Conservation (phyloP, 441 rosid genomes). For the Dalechampia spathulata region DNA sequence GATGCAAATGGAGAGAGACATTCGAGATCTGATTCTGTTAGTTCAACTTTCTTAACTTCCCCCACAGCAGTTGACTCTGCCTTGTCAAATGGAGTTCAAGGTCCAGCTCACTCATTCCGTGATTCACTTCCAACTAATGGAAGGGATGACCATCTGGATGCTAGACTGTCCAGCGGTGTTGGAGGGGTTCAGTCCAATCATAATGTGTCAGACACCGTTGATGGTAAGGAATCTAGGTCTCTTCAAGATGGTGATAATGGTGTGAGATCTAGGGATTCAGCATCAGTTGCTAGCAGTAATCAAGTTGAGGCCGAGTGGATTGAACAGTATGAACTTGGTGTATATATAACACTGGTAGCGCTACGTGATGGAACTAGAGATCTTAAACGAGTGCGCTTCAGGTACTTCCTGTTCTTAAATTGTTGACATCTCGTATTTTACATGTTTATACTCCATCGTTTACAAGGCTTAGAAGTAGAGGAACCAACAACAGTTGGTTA, state of each 20-base stretch:
- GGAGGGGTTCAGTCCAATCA: constrained; percentile 32
- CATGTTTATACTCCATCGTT: not conserved
- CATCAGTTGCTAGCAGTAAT: constrained; percentile 31
- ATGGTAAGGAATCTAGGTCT: constrained; percentile 44
- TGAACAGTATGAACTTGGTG: constrained; percentile 96
- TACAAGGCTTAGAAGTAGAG: too few species aligned
- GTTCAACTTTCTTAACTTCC: constrained; percentile 42
- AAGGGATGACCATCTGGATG: constrained; percentile 31
- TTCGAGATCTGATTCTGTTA: constrained; percentile 56
- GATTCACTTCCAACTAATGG: constrained; percentile 41
- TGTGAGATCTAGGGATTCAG: constrained; percentile 43
- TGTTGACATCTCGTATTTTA: not conserved
- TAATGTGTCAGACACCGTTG: constrained; percentile 40
- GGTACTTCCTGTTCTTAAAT: constrained; percentile 34
- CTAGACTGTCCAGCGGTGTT: constrained; percentile 33
- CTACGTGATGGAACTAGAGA: constrained; percentile 91
- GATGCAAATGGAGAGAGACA: constrained; percentile 55
- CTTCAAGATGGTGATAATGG: constrained; percentile 50
- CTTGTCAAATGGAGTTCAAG: constrained; percentile 35
- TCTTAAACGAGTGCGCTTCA: constrained; percentile 97
- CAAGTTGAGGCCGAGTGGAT: constrained; percentile 92
- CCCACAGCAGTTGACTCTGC: constrained; percentile 33
- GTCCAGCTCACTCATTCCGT: constrained; percentile 30
- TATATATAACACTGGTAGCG: constrained; percentile 81
- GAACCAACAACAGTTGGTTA: too few species aligned